phyloP scores from a whole-genome alignment of 192 early-diverging fungal species.

The Tieghemiomyces parasiticus region DNA sequence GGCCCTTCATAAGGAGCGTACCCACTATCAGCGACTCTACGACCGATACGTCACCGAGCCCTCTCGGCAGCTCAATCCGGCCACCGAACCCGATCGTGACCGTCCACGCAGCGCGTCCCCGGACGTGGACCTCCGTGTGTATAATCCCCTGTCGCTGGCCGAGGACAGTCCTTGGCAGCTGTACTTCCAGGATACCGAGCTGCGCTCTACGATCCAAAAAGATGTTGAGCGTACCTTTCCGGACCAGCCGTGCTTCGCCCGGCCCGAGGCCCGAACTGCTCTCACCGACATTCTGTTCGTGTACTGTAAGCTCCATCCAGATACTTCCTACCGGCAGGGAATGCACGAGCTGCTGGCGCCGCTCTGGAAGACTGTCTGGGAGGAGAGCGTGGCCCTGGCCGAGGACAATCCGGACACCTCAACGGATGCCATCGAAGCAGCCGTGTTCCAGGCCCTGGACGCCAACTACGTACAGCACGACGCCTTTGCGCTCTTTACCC shows the following conservation, averaged over 20 bases:
- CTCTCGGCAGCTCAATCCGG: not conserved
- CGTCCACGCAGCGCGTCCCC: too few relatives aligned
- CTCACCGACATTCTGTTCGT: conserved; percentile 79
- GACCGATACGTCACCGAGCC: conserved; percentile 51
- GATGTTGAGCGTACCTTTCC: conserved; percentile 94
- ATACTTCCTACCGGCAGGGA: conserved; percentile 89
- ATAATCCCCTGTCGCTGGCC: conserved; percentile 78
- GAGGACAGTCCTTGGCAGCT: conserved; percentile 89
- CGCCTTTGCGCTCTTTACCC: conserved; percentile 62
- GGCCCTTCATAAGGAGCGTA: conserved; percentile 43
- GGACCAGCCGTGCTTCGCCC: conserved; percentile 67
- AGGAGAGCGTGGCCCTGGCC: conserved; percentile 25
- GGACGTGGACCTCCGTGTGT: conserved; percentile 40
- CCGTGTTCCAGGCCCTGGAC: conserved; percentile 45
- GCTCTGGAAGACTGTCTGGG: conserved; percentile 58
- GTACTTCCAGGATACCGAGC: conserved; percentile 77
- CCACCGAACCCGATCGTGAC: too few relatives aligned
- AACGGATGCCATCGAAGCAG: conserved; percentile 16
- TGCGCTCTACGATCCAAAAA: conserved; percentile 67
- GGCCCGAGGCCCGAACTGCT: conserved; percentile 39
- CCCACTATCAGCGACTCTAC: conserved; percentile 48
- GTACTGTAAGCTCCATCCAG: conserved; percentile 76
- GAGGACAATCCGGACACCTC: not conserved
- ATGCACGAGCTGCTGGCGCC: conserved; percentile 95
- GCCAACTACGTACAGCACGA: conserved; percentile 75